Percentiles rank a stretch among this genome's conserved stretches.
Evolutionary conservation across 2,329 filamentous ascomycete species (phyloP).

Genomic region (Paracoccidioides lutzii): DNA sequence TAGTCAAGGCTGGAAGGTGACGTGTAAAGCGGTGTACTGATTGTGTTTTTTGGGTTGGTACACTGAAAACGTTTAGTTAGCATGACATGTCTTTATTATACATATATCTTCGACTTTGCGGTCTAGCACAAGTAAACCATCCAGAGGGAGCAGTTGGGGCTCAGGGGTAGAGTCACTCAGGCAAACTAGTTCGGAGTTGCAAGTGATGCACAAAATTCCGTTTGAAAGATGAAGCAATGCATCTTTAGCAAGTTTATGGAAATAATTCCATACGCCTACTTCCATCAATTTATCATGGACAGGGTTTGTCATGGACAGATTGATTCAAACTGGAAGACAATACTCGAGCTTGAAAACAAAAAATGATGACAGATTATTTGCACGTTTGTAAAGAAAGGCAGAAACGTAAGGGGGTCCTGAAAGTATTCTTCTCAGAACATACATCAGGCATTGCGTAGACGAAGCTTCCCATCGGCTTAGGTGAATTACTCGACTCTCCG

Average conservation of each 20-base stretch:
- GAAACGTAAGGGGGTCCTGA: background rate
- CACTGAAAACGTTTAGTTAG: slow-evolving; percentile 18
- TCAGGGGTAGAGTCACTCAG: background rate
- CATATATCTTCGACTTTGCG: background rate
- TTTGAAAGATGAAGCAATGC: background rate
- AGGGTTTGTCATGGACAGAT: background rate
- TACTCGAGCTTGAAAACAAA: background rate
- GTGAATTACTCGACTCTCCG: slow-evolving; percentile 26
- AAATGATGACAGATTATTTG: background rate
- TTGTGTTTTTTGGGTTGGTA: slow-evolving; percentile 42
- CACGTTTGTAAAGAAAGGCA: background rate
- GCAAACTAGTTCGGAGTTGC: background rate
- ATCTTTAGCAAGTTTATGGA: background rate
- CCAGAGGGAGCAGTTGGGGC: background rate
- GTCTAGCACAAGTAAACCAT: background rate
- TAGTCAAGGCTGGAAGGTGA: slow-evolving; percentile 72
- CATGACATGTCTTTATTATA: background rate
- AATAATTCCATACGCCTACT: background rate
- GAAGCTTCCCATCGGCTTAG: slow-evolving; percentile 64
- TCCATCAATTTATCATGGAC: background rate
- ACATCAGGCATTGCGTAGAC: slow-evolving; percentile 91
- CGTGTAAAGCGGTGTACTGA: slow-evolving; percentile 60
- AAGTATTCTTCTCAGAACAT: slow-evolving; percentile 17
- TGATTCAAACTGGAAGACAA: background rate
- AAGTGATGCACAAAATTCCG: background rate